Evolutionary conservation across 495 filamentous ascomycete species (phyloP).

Genomic region (Penicillium psychrofluorescens): DNA sequence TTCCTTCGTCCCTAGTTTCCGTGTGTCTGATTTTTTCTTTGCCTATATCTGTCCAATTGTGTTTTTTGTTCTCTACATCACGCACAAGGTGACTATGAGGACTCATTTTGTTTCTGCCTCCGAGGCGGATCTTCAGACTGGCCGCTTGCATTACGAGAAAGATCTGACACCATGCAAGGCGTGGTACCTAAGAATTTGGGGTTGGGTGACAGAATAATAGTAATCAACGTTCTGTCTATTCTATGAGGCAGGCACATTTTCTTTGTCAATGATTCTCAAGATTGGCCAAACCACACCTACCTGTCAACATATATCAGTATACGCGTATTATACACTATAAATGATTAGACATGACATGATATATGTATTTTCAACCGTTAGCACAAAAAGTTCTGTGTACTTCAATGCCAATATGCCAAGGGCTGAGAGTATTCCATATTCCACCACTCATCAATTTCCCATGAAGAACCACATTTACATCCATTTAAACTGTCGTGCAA

Average conservation of each 20-base stretch:
- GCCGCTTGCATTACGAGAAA: constrained; percentile 26
- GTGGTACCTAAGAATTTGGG: constrained; percentile 19
- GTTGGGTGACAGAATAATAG: constrained; percentile 14
- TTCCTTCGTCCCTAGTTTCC: constrained; percentile 50
- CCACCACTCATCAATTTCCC: too few relatives aligned
- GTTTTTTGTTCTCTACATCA: constrained; percentile 41
- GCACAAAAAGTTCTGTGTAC: too few relatives aligned
- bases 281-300: neutral
- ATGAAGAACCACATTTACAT: constrained; percentile 1
- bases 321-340: too few relatives aligned
- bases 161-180: constrained; percentile 16
- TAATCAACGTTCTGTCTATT: too few relatives aligned
- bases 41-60: constrained; percentile 49
- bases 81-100: constrained; percentile 40
- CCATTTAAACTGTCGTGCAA: constrained; percentile 12
- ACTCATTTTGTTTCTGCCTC: constrained; percentile 19
- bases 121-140: constrained; percentile 37
- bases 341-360: too few relatives aligned
- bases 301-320: neutral
- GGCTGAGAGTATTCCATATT: too few relatives aligned
- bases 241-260: neutral
- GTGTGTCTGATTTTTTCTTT: constrained; percentile 42
- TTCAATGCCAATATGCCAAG: too few relatives aligned
- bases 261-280: too few relatives aligned
- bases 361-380: too few relatives aligned